Percentiles rank a stretch among this genome's conserved stretches.
These are phyloP conservation scores for Trichopus zeylanicus DNA, from an alignment of 116 monocot species.

Conservation along the genomic window DNA sequence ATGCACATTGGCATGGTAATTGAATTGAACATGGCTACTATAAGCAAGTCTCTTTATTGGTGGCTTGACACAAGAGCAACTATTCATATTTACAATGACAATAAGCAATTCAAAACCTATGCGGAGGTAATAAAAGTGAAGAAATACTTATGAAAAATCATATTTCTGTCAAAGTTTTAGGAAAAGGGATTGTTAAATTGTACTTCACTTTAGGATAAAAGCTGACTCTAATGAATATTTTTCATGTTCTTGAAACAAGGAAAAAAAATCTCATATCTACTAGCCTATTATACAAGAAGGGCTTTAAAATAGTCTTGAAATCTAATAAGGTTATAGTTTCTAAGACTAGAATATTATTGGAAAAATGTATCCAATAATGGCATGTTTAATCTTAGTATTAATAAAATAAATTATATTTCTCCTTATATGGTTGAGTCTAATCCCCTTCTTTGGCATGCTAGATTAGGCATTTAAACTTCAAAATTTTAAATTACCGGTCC, in stretches of 20 bases:
- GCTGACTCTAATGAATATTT: not conserved
- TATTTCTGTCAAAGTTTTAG: not conserved
- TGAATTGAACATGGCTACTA: not conserved
- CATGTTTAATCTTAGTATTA: constrained; percentile 8
- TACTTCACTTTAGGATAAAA: not conserved
- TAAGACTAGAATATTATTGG: constrained; percentile 4
- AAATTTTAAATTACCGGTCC: not conserved
- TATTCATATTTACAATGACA: not conserved
- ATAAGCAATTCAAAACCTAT: not conserved
- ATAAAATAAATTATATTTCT: constrained; percentile 3
- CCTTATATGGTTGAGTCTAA: constrained; percentile 11
- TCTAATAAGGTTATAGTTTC: not conserved
- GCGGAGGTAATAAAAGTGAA: not conserved
- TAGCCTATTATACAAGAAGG: not conserved
- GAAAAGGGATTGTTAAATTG: not conserved
- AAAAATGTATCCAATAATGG: constrained; percentile 7
- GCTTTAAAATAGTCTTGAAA: not conserved
- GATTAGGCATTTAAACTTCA: constrained; percentile 3
- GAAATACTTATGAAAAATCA: constrained; percentile 1
- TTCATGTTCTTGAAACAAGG: not conserved
- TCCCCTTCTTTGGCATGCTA: constrained; percentile 5
- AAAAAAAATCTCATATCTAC: not conserved
- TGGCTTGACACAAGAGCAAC: not conserved
- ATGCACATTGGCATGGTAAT: not conserved
- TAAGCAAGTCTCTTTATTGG: not conserved